phyloP scores from a whole-genome alignment of 768 basidiomycete species.

The Leccinum disarticulatum region DNA sequence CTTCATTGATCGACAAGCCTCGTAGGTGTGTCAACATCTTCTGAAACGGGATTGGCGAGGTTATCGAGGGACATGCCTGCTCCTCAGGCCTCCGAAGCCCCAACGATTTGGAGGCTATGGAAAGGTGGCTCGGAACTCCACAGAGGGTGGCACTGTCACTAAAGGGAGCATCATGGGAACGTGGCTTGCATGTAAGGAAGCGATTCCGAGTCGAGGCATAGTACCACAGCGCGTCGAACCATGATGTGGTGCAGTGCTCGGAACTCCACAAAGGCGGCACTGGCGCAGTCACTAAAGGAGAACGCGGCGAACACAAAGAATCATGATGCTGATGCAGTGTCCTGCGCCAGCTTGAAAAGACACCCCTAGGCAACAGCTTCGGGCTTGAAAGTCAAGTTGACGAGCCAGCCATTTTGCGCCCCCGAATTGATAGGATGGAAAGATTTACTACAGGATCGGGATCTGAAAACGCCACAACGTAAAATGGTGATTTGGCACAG shows the following conservation, averaged over 20 bases:
- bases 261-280: neutral
- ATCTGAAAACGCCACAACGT: neutral
- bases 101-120: neutral
- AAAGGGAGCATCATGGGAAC: too few relatives aligned
- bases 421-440: neutral
- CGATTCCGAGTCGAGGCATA: too few relatives aligned
- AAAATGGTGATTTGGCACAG: too few relatives aligned
- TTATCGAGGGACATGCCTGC: neutral
- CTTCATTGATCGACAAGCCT: neutral
- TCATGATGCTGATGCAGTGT: neutral
- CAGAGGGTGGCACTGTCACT: too few relatives aligned
- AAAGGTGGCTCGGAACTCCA: too few relatives aligned
- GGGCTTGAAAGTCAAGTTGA: neutral
- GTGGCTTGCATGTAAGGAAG: too few relatives aligned
- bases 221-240: too few relatives aligned
- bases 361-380: too few relatives aligned
- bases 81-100: too few relatives aligned
- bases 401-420: neutral
- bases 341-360: neutral
- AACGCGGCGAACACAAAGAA: neutral
- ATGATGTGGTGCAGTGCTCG: too few relatives aligned
- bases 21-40: neutral
- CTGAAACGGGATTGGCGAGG: neutral
- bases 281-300: neutral
- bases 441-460: neutral